Base-by-base conservation (phyloP, 306 rosid species). In the Vicia villosa region DNA sequence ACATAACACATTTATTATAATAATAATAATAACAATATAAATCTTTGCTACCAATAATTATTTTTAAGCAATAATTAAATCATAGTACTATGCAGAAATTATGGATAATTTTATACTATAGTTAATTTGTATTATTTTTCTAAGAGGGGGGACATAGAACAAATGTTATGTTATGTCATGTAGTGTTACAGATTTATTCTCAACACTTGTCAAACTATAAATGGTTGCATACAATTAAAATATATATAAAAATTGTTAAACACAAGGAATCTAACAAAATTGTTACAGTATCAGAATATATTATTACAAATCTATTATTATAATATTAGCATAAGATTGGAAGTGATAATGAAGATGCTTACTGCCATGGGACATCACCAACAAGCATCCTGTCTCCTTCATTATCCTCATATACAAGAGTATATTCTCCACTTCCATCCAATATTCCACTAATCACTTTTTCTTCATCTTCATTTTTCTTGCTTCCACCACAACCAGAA, bases 331-430 rank as follows among this genome's bases (percentile, higher is more conserved):
- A 20, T 61, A 61, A 61, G 10, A 37, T 62, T 6, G 70, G 51
- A 74, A 81, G 58, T 49, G 56, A 68, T 67, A 57, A 38, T 38
- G 14, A 38, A 82, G 85, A 84, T 82, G 87, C 99, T 87, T 95
- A 95, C 99, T 82, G 86, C 99, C 99, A 95, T n/a, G 99, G 99
- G 76, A 95, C 99, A 89, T 95, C 99, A 68, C 99, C 99, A 82
- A 87, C 99, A 52, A 91, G 99, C 96, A 95, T 89, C 85, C 95
- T 75, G 88, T 95, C 99, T 74, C 99, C 99, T 87, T 95, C 99
- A n/a, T 95, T 91, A 76, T 95, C 99, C 79, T 95, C 97, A 69
- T 95, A 95, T 52, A 95, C 99, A 60, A 95, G 92, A 63, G 97
- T 95, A 86, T 91, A 95, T 76, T 95, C 99, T 8, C 99, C 99